Base-by-base conservation (phyloP, 176 grass and related monocot species). In the Saccharum officinarum region DNA sequence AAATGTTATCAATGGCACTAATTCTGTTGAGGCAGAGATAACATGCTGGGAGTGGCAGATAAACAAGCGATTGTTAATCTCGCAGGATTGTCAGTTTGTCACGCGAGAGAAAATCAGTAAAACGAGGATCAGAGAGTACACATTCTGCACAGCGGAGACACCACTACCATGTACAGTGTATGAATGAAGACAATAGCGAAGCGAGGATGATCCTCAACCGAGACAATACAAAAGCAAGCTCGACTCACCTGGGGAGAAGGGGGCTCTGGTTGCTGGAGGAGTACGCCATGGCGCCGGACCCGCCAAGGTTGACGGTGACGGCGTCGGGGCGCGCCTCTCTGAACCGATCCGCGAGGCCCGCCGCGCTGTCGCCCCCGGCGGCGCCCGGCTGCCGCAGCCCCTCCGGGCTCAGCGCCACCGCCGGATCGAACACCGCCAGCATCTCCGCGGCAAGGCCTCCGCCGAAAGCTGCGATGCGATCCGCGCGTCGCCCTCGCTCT, bases 391-490 rank as follows among this genome's bases (percentile, higher is more conserved):
- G 83, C 84, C 78, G 79, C 18, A 97, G 84, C 65, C 90, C 90
- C 66, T 92, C 88, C 8, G 92, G 95, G 86, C 79, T 88, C 78
- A 84, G 92, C 86, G 88, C 92, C 82, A 95, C 86, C 82, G 79
- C 47, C 82, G 22, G 76, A 61, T 89, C 64, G 85, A 97, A 91
- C 87, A 93, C 88, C 10, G 92, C 90, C 55, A 95, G 88, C 95
- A 97, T 97, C 41, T 90, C 7, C 49, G 9, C 76, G 16, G 28
- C 16, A 20, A 33, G 44, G 7, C 15, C 9, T 4, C 8, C 16
- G 45, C 62, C 8, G 7, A 22, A 37, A 74, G 55, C 70, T 34
- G 25, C 10, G 20, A 64, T 3, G 17, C 10, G 20, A 65, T 38
- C 59, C 73, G 31, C 72, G 8, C 8, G 31, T 30, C 83, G 0